A percentile compares a stretch with the other conserved stretches of the same genome.
Evolutionary conservation across 2,329 filamentous ascomycete species (phyloP).

Genomic region (Hypocreales sp.): DNA sequence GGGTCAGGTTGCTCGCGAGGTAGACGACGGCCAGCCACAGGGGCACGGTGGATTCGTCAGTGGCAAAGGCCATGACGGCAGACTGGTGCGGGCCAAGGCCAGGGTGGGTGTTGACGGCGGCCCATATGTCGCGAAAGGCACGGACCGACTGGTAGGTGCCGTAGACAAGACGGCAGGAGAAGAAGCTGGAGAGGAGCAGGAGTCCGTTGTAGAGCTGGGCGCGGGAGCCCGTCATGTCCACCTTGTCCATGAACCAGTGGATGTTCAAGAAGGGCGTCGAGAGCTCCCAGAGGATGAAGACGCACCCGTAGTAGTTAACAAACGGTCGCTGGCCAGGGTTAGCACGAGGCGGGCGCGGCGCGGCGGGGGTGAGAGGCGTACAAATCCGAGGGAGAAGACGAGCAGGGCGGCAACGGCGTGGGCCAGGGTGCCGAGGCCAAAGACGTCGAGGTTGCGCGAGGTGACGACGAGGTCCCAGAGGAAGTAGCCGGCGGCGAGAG

Average conservation of each 20-base stretch:
- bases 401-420: conserved; percentile 60
- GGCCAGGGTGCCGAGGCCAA: conserved; percentile 61
- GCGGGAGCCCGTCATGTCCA: conserved; percentile 60
- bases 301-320: conserved; percentile 65
- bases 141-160: conserved; percentile 56
- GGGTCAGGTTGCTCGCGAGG: conserved; percentile 50
- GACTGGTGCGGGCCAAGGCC: conserved; percentile 10
- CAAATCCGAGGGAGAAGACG: conserved; percentile 67
- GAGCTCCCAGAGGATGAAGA: conserved; percentile 79
- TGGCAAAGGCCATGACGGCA: conserved; percentile 26
- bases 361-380: conserved; percentile 30
- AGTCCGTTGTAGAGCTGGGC: conserved; percentile 68
- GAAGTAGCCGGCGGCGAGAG: conserved; percentile 68
- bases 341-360: background rate
- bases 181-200: conserved; percentile 56
- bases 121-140: conserved; percentile 57
- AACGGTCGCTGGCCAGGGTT: conserved; percentile 62
- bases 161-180: conserved; percentile 62
- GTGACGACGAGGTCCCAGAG: conserved; percentile 69
- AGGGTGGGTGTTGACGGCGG: conserved; percentile 25
- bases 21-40: conserved; percentile 56
- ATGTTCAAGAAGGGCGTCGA: conserved; percentile 76
- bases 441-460: conserved; percentile 50
- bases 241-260: conserved; percentile 87
- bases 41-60: conserved; percentile 37